A percentile compares a stretch with the other conserved stretches of the same genome.
Evolutionary conservation across 139 green algal species (phyloP).

Genomic region (Coccomyxa sp.): DNA sequence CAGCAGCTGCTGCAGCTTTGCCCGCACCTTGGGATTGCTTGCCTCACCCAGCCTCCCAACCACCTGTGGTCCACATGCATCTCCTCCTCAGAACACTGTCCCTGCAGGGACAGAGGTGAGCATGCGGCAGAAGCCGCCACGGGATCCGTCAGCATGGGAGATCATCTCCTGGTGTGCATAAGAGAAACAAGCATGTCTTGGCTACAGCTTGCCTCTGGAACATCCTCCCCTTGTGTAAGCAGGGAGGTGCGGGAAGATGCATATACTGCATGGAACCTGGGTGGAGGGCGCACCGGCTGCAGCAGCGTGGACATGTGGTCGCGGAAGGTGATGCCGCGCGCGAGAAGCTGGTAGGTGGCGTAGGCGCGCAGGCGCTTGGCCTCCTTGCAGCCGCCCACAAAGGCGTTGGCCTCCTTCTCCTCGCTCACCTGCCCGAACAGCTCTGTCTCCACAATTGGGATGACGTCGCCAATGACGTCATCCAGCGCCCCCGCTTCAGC

Average conservation of each 20-base stretch:
- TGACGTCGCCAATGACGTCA: constrained; percentile 43
- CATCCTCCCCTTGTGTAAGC: too few relatives aligned
- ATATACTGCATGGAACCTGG: not conserved
- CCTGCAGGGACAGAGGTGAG: too few relatives aligned
- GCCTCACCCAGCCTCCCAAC: constrained; percentile 45
- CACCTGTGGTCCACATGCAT: too few relatives aligned
- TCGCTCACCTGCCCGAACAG: constrained; percentile 74
- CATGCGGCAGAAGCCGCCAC: too few relatives aligned
- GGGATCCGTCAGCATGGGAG: too few relatives aligned
- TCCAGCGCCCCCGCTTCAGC: constrained; percentile 49
- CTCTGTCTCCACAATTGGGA: constrained; percentile 75
- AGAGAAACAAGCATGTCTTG: too few relatives aligned
- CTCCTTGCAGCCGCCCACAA: constrained; percentile 64
- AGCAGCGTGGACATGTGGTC: constrained; percentile 42
- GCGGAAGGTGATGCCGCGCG: constrained; percentile 52
- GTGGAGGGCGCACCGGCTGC: not conserved
- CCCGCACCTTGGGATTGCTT: constrained; percentile 40
- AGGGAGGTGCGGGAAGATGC: too few relatives aligned
- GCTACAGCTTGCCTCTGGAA: too few relatives aligned
- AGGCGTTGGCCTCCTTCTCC: constrained; percentile 67
- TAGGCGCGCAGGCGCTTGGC: constrained; percentile 63
- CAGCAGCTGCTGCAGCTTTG: constrained; percentile 73
- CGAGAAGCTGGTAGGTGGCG: constrained; percentile 74
- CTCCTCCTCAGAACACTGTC: too few relatives aligned
- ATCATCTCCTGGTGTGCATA: too few relatives aligned